A percentile compares a stretch with the other conserved stretches of the same genome.
These are phyloP conservation scores for Isatis tinctoria DNA, from an alignment of 345 rosid species.

Conservation along the genomic window DNA sequence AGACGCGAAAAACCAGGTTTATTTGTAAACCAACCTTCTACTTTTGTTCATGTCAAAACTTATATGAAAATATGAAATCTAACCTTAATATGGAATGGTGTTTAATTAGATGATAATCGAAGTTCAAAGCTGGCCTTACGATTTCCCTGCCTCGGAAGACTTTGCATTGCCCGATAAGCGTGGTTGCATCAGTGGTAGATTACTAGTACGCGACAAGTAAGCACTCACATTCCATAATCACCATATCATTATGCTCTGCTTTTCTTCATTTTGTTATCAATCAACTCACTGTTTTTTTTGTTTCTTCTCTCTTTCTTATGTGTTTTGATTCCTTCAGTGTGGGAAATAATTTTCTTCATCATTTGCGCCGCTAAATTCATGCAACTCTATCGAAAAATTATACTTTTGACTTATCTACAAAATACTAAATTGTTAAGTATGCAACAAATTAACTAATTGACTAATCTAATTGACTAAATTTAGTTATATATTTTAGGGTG, in stretches of 20 bases:
- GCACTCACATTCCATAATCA: too few species aligned
- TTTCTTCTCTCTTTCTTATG: neutral
- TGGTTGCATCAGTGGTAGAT: constrained; percentile 57
- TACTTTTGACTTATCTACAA: too few species aligned
- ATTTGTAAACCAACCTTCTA: neutral
- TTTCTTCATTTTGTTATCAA: neutral
- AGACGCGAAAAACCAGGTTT: constrained; percentile 78
- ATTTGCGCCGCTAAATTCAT: too few species aligned
- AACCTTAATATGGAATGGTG: neutral
- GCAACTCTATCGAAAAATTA: too few species aligned
- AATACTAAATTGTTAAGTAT: too few species aligned
- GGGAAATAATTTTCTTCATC: too few species aligned
- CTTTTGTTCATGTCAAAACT: neutral
- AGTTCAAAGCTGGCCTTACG: constrained; percentile 78
- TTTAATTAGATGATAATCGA: constrained; percentile 49
- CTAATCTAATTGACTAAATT: too few species aligned
- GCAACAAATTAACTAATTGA: too few species aligned
- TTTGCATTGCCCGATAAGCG: constrained; percentile 46
- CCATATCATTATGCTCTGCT: constrained; percentile 4
- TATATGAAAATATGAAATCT: neutral
- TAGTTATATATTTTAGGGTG: too few species aligned
- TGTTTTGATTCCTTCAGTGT: neutral
- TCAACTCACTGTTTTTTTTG: neutral
- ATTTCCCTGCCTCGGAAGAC: constrained; percentile 68
- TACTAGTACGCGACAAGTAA: constrained; percentile 60